phyloP scores from a whole-genome alignment of 208 protist genomes.

The Acanthamoeba sp. region DNA sequence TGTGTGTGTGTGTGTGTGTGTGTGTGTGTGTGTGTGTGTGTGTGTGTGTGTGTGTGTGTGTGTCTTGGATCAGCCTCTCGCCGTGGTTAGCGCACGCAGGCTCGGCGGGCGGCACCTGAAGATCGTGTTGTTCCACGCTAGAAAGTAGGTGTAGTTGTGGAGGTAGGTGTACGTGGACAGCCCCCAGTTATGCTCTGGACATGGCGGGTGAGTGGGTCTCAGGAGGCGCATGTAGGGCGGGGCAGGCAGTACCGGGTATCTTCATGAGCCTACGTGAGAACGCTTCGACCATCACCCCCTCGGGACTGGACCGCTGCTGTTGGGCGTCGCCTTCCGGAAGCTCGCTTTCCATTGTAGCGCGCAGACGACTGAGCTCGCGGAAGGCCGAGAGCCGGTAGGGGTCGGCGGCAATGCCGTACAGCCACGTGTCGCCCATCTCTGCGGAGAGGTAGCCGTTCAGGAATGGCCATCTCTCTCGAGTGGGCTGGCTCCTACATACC shows the following conservation, averaged over 20 bases:
- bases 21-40: too few relatives aligned
- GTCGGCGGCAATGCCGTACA: slow-evolving; percentile 18
- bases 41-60: too few relatives aligned
- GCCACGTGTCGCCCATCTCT: slow-evolving; percentile 39
- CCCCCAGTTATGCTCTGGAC: slow-evolving; percentile 1
- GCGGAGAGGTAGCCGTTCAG: too few relatives aligned
- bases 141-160: slow-evolving; percentile 29
- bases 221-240: too few relatives aligned
- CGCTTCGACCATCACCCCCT: not conserved
- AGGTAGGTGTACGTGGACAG: slow-evolving; percentile 18
- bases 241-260: slow-evolving; percentile 20
- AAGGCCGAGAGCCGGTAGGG: not conserved
- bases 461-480: too few relatives aligned
- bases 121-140: slow-evolving; percentile 13
- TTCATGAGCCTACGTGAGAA: not conserved
- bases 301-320: not conserved
- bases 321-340: not conserved
- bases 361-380: not conserved
- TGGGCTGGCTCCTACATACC: not conserved
- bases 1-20: too few relatives aligned
- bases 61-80: too few relatives aligned
- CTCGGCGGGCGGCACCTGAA: too few relatives aligned
- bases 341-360: not conserved
- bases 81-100: too few relatives aligned
- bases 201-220: too few relatives aligned